Conservation (phyloP, 495 filamentous ascomycete species). For the Aspergillus heteromorphus region DNA sequence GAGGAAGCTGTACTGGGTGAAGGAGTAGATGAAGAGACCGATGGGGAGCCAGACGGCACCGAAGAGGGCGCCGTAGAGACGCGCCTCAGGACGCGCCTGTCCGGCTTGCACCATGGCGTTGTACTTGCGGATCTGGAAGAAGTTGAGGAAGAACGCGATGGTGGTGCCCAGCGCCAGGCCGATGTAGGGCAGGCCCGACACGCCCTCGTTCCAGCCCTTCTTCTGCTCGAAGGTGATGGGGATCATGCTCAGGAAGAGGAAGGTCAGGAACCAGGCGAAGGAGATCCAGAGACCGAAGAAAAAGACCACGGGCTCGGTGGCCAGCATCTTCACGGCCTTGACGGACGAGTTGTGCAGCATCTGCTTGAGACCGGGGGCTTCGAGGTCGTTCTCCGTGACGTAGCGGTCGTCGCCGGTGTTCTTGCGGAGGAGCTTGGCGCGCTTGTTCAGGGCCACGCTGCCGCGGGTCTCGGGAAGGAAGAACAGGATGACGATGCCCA, state of each 20-base stretch:
- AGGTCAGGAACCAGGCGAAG: conserved; percentile 66
- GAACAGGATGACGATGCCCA: conserved; percentile 44
- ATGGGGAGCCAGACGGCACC: conserved; percentile 64
- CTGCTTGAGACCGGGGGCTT: conserved; percentile 31
- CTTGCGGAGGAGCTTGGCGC: conserved; percentile 50
- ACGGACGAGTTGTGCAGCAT: conserved; percentile 38
- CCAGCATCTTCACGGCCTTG: conserved; percentile 63
- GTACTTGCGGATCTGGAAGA: conserved; percentile 53
- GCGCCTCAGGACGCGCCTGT: conserved; percentile 44
- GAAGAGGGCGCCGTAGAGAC: conserved; percentile 59
- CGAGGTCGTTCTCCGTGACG: conserved; percentile 59
- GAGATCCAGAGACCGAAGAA: conserved; percentile 69
- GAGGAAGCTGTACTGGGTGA: conserved; percentile 60
- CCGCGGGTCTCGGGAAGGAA: conserved; percentile 72
- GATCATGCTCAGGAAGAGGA: conserved; percentile 69
- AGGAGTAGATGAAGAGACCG: conserved; percentile 75
- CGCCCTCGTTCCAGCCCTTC: conserved; percentile 60
- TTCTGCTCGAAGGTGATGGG: conserved; percentile 70
- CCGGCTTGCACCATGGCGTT: conserved; percentile 52
- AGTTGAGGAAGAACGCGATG: conserved; percentile 55
- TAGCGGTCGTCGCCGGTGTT: conserved; percentile 59
- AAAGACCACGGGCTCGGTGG: conserved; percentile 68
- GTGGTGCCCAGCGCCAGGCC: conserved; percentile 61
- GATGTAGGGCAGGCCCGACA: conserved; percentile 70
- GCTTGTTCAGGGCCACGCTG: conserved; percentile 49